Conservation (phyloP, 1,284 basidiomycete species). For the Ustilago bromivora region DNA sequence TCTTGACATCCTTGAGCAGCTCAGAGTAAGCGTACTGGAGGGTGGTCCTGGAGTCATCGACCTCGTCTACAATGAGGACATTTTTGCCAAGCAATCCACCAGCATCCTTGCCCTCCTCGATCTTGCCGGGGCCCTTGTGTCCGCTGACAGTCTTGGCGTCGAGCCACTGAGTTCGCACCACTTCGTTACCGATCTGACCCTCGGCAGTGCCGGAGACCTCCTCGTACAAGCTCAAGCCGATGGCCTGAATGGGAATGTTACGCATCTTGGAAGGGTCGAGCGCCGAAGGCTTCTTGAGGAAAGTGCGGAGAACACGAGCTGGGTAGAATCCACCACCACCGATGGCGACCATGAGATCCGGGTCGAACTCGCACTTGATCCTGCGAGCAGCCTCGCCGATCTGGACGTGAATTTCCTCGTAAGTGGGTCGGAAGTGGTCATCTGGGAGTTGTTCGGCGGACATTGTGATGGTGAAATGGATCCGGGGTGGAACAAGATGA, state of each 20-base stretch:
- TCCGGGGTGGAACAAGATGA: not conserved
- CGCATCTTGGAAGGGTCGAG: constrained; percentile 61
- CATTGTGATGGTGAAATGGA: constrained; percentile 26
- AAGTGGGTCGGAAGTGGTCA: constrained; percentile 67
- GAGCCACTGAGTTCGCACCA: constrained; percentile 69
- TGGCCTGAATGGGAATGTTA: constrained; percentile 69
- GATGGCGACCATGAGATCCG: constrained; percentile 66
- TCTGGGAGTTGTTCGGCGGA: constrained; percentile 59
- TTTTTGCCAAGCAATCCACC: constrained; percentile 69
- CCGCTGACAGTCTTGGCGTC: constrained; percentile 57
- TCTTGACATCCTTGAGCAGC: constrained; percentile 66
- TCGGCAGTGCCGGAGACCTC: constrained; percentile 62
- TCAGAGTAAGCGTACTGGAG: constrained; percentile 69
- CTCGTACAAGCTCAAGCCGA: constrained; percentile 68
- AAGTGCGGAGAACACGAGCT: constrained; percentile 67
- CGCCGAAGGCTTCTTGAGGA: constrained; percentile 63
- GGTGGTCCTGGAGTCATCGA: constrained; percentile 68
- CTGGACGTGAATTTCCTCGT: constrained; percentile 68
- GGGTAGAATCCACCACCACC: constrained; percentile 69
- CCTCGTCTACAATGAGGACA: constrained; percentile 69
- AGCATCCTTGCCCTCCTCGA: constrained; percentile 59
- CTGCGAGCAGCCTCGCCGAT: constrained; percentile 60
- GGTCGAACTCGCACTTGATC: constrained; percentile 64
- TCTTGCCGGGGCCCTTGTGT: constrained; percentile 42
- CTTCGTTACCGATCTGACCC: constrained; percentile 66